Conservation (phyloP, 495 filamentous ascomycete species). For the Penicillium manginii region DNA sequence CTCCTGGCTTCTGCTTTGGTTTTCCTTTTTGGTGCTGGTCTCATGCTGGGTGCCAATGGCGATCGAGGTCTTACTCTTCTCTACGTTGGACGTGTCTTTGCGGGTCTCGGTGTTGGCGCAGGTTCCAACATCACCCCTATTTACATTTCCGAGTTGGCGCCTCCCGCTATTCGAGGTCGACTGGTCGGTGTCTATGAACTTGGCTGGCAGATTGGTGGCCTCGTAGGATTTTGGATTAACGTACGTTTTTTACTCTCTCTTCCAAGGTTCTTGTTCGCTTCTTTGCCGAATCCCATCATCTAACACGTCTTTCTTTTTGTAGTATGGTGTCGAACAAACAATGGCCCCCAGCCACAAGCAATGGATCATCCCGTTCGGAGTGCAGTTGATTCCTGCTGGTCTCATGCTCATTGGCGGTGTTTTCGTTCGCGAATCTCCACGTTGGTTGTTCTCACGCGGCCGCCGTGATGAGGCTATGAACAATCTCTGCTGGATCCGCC, state of each 20-base stretch:
- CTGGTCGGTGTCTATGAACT: slow-evolving; percentile 77
- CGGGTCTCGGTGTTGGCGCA: slow-evolving; percentile 76
- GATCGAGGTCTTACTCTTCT: slow-evolving; percentile 63
- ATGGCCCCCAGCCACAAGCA: slow-evolving; percentile 42
- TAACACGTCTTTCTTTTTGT: slow-evolving; percentile 10
- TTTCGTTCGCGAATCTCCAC: slow-evolving; percentile 57
- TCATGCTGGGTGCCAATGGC: slow-evolving; percentile 63
- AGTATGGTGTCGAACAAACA: slow-evolving; percentile 44
- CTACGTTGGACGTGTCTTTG: slow-evolving; percentile 70
- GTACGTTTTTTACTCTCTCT: slow-evolving; percentile 25
- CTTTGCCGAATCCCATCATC: neutral
- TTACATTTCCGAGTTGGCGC: slow-evolving; percentile 79
- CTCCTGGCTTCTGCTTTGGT: slow-evolving; percentile 56
- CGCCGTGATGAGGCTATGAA: slow-evolving; percentile 57
- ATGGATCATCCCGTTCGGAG: slow-evolving; percentile 59
- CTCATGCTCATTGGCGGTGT: slow-evolving; percentile 52
- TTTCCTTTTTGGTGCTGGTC: slow-evolving; percentile 66
- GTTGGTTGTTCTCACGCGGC: slow-evolving; percentile 57
- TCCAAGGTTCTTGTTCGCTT: neutral
- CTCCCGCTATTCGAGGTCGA: slow-evolving; percentile 76
- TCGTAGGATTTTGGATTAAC: slow-evolving; percentile 78
- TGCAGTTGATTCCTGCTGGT: slow-evolving; percentile 58
- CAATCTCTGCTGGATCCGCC: slow-evolving; percentile 67
- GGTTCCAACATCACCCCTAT: slow-evolving; percentile 76
- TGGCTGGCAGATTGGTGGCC: slow-evolving; percentile 72